Conservation (phyloP, 1,284 basidiomycete genomes). For the Vanrija sp. region DNA sequence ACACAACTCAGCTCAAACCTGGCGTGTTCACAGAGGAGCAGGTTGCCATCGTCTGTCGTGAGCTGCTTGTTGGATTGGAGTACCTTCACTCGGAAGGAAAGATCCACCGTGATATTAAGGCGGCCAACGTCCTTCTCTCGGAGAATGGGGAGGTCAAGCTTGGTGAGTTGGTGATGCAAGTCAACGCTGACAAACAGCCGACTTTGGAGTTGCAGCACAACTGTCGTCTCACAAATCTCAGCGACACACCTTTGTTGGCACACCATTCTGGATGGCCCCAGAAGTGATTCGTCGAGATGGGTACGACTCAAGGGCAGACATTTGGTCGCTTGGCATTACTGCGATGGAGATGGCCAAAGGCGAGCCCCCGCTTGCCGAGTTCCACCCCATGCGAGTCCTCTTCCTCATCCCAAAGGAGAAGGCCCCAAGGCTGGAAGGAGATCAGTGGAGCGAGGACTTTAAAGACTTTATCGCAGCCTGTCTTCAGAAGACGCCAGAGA, state of each 20-base stretch:
- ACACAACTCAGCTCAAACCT: slow-evolving; percentile 62
- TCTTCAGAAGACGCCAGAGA: slow-evolving; percentile 83
- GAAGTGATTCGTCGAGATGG: slow-evolving; percentile 97
- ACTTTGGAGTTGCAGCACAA: slow-evolving; percentile 95
- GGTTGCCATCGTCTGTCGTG: slow-evolving; percentile 89
- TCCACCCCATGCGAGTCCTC: slow-evolving; percentile 85
- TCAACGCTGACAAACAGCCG: slow-evolving; percentile 81
- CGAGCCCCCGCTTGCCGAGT: slow-evolving; percentile 81
- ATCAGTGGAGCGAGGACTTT: slow-evolving; percentile 69
- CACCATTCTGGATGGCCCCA: slow-evolving; percentile 98
- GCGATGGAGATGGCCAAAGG: slow-evolving; percentile 93
- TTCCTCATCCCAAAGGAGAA: slow-evolving; percentile 86
- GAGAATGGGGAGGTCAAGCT: slow-evolving; percentile 90
- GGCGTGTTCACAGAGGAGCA: slow-evolving; percentile 86
- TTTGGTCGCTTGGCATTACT: slow-evolving; percentile 94
- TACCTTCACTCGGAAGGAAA: slow-evolving; percentile 92
- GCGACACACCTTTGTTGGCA: slow-evolving; percentile 90
- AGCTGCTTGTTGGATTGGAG: slow-evolving; percentile 87
- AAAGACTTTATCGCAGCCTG: slow-evolving; percentile 89
- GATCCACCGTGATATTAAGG: slow-evolving; percentile 98
- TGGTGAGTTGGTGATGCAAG: slow-evolving; percentile 54
- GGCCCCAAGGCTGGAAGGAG: slow-evolving; percentile 66
- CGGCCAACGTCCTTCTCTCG: slow-evolving; percentile 89
- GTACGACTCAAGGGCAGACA: slow-evolving; percentile 93
- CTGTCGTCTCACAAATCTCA: slow-evolving; percentile 84